These are phyloP conservation scores for Podospora conica DNA, from an alignment of 495 filamentous ascomycete genomes.

Conservation along the genomic window DNA sequence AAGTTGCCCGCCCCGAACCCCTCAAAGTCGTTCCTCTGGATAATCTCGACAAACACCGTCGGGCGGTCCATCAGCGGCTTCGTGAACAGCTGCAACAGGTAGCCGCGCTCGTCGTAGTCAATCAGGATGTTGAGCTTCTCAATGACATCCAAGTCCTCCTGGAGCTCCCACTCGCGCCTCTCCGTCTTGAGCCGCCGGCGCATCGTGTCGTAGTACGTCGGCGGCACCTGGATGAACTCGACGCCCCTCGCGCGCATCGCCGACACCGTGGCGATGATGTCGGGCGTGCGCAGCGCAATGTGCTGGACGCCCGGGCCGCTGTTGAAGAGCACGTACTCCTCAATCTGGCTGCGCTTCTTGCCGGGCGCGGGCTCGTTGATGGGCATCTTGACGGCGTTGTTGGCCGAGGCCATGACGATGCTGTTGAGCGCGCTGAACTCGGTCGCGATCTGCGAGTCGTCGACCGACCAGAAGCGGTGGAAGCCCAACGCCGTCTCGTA, in stretches of 20 bases:
- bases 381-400: slow-evolving; percentile 80
- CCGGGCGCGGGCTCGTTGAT: slow-evolving; percentile 92
- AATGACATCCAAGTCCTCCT: slow-evolving; percentile 71
- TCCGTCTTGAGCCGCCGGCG: slow-evolving; percentile 55
- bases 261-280: slow-evolving; percentile 69
- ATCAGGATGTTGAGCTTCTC: slow-evolving; percentile 73
- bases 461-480: slow-evolving; percentile 92
- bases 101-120: slow-evolving; percentile 86
- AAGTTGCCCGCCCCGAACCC: slow-evolving; percentile 96
- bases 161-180: slow-evolving; percentile 46
- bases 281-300: slow-evolving; percentile 71
- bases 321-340: slow-evolving; percentile 88
- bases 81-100: slow-evolving; percentile 80
- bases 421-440: slow-evolving; percentile 79
- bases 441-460: slow-evolving; percentile 80
- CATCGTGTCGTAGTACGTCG: slow-evolving; percentile 77
- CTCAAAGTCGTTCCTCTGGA: slow-evolving; percentile 77
- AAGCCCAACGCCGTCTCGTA: slow-evolving; percentile 87
- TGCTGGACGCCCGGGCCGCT: slow-evolving; percentile 83
- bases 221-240: slow-evolving; percentile 81
- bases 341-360: slow-evolving; percentile 82
- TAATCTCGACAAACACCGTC: slow-evolving; percentile 92
- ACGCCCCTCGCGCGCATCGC: slow-evolving; percentile 74
- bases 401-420: slow-evolving; percentile 81
- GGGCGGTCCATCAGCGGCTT: slow-evolving; percentile 90